Evolutionary conservation across 345 rosid species (phyloP), one percentile per base, ranked within the genome.

Genomic region (Rhizophora mangle): DNA sequence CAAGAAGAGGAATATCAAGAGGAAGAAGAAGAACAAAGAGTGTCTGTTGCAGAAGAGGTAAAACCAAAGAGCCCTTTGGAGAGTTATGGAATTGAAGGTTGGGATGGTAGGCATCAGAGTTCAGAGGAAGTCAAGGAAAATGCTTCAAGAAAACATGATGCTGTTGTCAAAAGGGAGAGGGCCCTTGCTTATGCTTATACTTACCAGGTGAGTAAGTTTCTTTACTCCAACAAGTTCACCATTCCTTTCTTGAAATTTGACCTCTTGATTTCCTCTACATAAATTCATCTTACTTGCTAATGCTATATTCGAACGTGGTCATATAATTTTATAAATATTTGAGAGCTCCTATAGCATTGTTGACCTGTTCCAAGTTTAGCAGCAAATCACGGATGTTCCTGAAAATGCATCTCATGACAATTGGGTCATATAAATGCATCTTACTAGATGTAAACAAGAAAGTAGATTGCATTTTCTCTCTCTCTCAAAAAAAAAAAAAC

Each of bases 111-210:
- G 62, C 79, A 69, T 66, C 89, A 69, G 68, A 85, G 70, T 68
- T 80, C 81, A 20, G 80, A 77, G 20, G 77, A 71, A 51, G 68
- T 68, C 9, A 74, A 73, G 76, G 89, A 84, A 55, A 86, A 68
- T 67, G 79, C 70, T 60, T 75, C 84, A 4, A 80, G 79, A 80
- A 87, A 65, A 63, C 86, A 78, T 10, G 96, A 88, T 62, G 82
- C 87, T 68, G 85, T 82, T 53, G 67, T 89, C 78, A 86, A 83
- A 80, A 80, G 88, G 72, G 99, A 95, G 75, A 78, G 96, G 67
- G 97, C 97, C 56, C 97, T 92, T 22, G 99, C 99, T 69, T 95
- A 95, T 77, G 99, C 97, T 75, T 88, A 89, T 68, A 80, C 88
- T 62, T 87, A 86, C 66, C 93, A 95, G 97, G 97, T 88, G 58